phyloP scores from a whole-genome alignment of 257 asterid genomes.

The Rehmannia glutinosa region DNA sequence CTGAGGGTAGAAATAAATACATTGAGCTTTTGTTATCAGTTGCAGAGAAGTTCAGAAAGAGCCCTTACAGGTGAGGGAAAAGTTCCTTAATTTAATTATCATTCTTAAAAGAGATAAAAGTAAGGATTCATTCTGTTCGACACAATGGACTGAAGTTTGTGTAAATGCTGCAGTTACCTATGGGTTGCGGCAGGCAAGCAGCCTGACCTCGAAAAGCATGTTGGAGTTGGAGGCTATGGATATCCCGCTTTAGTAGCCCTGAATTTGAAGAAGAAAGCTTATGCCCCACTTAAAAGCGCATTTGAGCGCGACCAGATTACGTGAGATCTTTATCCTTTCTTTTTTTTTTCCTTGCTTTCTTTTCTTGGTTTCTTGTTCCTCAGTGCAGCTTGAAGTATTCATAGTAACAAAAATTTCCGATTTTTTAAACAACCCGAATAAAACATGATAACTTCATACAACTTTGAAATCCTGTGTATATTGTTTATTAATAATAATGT shows the following conservation, averaged over 20 bases:
- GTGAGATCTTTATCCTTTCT: conserved; percentile 33
- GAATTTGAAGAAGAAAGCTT: conserved; percentile 77
- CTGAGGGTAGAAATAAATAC: conserved; percentile 86
- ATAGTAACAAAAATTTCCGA: not conserved
- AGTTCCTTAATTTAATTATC: not conserved
- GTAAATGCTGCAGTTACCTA: conserved; percentile 55
- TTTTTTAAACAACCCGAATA: not conserved
- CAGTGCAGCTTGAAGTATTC: too few relatives aligned
- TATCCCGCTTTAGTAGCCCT: conserved; percentile 93
- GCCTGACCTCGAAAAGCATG: conserved; percentile 76
- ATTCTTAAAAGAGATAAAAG: not conserved
- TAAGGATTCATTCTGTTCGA: not conserved
- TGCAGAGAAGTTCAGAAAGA: conserved; percentile 80
- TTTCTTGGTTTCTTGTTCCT: not conserved
- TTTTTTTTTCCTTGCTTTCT: not conserved
- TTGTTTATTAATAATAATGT: too few relatives aligned
- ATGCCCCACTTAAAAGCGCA: conserved; percentile 82
- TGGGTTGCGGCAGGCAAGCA: conserved; percentile 97
- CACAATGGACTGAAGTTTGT: not conserved
- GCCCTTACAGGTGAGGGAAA: conserved; percentile 75
- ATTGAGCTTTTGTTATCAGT: conserved; percentile 63
- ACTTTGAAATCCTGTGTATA: not conserved
- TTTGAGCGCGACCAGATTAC: conserved; percentile 60
- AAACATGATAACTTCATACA: not conserved
- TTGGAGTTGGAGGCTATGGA: conserved; percentile 95